phyloP scores from a whole-genome alignment of 345 rosid genomes.

The Boechera divaricarpa region DNA sequence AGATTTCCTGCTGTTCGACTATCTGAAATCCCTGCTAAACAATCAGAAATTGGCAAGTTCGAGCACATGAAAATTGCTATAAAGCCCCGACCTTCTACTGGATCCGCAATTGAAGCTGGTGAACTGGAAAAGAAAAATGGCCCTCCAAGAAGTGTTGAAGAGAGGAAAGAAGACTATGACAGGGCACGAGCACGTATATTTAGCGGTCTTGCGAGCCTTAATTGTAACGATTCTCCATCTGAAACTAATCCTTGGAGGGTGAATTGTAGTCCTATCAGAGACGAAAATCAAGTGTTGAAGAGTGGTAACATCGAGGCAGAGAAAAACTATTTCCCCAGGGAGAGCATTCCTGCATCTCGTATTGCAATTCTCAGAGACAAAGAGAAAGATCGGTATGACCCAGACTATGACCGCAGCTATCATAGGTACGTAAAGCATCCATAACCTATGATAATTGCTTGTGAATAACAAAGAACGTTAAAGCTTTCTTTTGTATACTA shows the following conservation, averaged over 20 bases:
- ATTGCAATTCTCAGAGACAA: conserved; percentile 86
- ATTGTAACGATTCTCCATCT: conserved; percentile 53
- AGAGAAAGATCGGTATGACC: conserved; percentile 88
- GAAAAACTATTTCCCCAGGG: conserved; percentile 48
- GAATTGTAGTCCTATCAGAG: conserved; percentile 46
- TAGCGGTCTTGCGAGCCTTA: conserved; percentile 55
- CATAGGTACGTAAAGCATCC: conserved; percentile 51
- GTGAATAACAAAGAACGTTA: background rate
- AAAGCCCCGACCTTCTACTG: conserved; percentile 61
- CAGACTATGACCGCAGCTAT: conserved; percentile 88
- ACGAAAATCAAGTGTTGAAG: conserved; percentile 59
- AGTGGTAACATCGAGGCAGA: conserved; percentile 52
- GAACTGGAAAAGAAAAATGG: conserved; percentile 52
- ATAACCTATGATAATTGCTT: background rate
- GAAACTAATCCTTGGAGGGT: conserved; percentile 40
- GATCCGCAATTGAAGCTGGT: conserved; percentile 47
- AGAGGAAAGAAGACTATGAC: conserved; percentile 92
- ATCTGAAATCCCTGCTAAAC: conserved; percentile 74
- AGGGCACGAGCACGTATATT: conserved; percentile 89
- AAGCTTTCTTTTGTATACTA: background rate
- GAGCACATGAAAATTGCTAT: conserved; percentile 68
- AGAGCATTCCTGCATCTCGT: conserved; percentile 56
- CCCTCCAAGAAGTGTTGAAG: conserved; percentile 72
- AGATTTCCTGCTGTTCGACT: conserved; percentile 66
- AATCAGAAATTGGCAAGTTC: conserved; percentile 60